Base-by-base conservation (phyloP, 306 rosid genomes). In the Benincasa hispida region DNA sequence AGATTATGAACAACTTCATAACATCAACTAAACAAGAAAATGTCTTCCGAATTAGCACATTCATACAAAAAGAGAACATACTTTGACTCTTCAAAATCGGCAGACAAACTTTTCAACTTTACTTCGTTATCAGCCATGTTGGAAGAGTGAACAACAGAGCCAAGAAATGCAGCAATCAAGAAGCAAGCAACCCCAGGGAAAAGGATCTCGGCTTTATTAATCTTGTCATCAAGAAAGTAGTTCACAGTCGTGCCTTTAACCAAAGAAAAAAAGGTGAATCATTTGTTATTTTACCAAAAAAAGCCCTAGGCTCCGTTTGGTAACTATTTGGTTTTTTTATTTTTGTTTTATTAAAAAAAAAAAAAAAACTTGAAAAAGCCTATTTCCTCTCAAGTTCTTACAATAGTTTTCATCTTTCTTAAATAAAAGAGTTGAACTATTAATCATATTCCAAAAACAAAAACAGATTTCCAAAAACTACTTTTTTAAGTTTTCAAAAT, bases 131-230 rank as follows among this genome's bases (percentile, higher is more conserved):
- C 98, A 62, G 91, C 83, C 61, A 86, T 86, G 81, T 93, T 93
- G 77, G 96, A 93, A 61, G 95, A 81, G 88, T 93, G 96, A 80
- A 93, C 91, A 76, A 84, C 85, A 75, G 92, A 88, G 62, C 95
- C 98, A 66, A 91, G 87, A 83, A 91, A 93, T 74, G 88, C 96
- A 1, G 96, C 98, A 39, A 91, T 62, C 82, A 93, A 81, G 83
- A 93, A 93, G 88, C 96, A 91, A 74, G 80, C 98, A 78, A 93
- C 96, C 24, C 98, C 98, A 2, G 96, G 88, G 84, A 93, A 93
- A 83, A 91, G 92, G 70, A 93, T 89, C 84, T 89, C 89, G 9
- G 97, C 98, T 72, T 73, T 89, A 22, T 91, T 93, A 75, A 93
- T 91, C 75, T 79, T 87, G 82, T 82, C 87, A 82, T 93, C 96